Evolutionary conservation across 257 asterid species (phyloP).

Genomic region (Penstemon davidsonii): DNA sequence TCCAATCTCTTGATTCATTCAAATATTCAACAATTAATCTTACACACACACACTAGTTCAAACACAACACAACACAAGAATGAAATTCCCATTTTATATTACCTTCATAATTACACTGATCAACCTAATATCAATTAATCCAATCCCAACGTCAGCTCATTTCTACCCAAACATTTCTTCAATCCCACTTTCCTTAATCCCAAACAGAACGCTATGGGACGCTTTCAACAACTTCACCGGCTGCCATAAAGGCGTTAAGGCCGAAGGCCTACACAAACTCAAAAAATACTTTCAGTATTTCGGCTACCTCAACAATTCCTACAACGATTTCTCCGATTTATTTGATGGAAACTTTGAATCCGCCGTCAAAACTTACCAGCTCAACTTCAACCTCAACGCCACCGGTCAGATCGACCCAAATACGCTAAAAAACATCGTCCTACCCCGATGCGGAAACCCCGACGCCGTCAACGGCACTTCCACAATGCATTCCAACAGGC

Average conservation of each 20-base stretch:
- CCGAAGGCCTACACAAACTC: constrained; percentile 46
- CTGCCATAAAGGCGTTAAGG: constrained; percentile 53
- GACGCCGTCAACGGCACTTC: constrained; percentile 69
- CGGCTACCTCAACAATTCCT: constrained; percentile 51
- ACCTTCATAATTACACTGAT: constrained; percentile 8
- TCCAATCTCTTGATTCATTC: not conserved
- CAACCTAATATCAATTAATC: constrained; percentile 16
- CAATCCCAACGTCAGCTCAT: constrained; percentile 32
- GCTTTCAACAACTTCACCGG: constrained; percentile 48
- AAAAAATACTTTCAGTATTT: constrained; percentile 64
- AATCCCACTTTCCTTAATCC: constrained; percentile 34
- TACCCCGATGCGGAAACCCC: constrained; percentile 78
- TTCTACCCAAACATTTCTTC: constrained; percentile 45
- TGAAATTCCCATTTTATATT: constrained; percentile 22
- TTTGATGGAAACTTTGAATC: constrained; percentile 56
- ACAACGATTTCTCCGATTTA: constrained; percentile 51
- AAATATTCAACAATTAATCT: not conserved
- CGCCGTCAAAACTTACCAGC: constrained; percentile 68
- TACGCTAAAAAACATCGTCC: constrained; percentile 50
- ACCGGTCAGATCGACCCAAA: constrained; percentile 60
- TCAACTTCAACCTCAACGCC: constrained; percentile 66
- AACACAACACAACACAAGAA: not conserved
- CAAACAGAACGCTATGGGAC: constrained; percentile 57
- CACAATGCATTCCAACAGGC: constrained; percentile 45
- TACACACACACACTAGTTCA: not conserved